phyloP scores from a whole-genome alignment of 2,329 filamentous ascomycete species.

The Colletotrichum sojae region DNA sequence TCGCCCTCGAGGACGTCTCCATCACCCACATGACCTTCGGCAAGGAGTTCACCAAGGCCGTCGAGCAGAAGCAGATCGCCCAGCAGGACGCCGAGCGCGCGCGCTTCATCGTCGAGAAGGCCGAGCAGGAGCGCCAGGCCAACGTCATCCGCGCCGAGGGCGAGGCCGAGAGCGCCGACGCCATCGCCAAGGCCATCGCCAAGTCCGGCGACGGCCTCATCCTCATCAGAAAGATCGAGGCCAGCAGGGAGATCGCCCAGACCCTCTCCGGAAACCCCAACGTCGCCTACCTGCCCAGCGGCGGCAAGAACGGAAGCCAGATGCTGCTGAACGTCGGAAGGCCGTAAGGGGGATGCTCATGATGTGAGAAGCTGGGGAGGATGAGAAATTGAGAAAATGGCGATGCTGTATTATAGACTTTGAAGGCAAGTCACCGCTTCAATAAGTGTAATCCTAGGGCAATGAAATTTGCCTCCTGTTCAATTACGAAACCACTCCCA shows the following conservation, averaged over 20 bases:
- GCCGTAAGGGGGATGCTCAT: conserved; percentile 47
- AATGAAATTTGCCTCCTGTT: conserved; percentile 34
- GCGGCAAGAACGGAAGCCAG: conserved; percentile 75
- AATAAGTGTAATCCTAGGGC: conserved; percentile 43
- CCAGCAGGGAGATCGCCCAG: conserved; percentile 93
- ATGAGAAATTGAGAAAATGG: conserved; percentile 22
- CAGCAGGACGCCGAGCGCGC: conserved; percentile 99
- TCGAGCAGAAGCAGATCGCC: conserved; percentile 99
- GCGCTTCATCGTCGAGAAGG: conserved; percentile 97
- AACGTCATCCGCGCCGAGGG: conserved; percentile 99
- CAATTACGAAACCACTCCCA: conserved; percentile 5
- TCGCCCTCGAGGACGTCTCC: conserved; percentile 97
- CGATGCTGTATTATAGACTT: conserved; percentile 39
- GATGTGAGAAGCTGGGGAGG: neutral
- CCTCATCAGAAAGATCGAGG: conserved; percentile 97
- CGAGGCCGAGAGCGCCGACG: conserved; percentile 96
- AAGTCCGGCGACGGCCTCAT: conserved; percentile 95
- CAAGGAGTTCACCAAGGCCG: conserved; percentile 97
- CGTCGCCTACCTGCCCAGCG: conserved; percentile 88
- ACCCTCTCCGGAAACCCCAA: conserved; percentile 93
- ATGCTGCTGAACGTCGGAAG: conserved; percentile 68
- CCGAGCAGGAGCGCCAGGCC: conserved; percentile 98
- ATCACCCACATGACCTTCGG: conserved; percentile 99
- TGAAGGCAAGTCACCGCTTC: conserved; percentile 46
- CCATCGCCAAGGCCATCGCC: conserved; percentile 92